phyloP scores from a whole-genome alignment of 163 green algal genomes.

The Scenedesmus sp. region DNA sequence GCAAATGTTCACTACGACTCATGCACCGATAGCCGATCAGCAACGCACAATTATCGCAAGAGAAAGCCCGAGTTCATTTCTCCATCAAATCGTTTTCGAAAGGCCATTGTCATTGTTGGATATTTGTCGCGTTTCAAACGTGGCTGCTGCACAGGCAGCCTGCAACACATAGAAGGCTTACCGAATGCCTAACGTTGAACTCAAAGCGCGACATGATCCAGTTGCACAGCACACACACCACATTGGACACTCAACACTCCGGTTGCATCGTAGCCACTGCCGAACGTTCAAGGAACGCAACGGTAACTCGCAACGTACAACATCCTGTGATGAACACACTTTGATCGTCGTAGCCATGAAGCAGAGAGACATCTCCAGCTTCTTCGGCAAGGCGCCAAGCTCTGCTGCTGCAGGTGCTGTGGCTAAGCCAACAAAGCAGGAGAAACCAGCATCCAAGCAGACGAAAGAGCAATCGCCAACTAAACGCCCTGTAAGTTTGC shows the following conservation, averaged over 20 bases:
- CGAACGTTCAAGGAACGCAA: not conserved
- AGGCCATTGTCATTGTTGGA: not conserved
- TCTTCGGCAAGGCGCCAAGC: slow-evolving; percentile 47
- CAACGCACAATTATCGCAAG: too few species aligned
- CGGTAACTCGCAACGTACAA: too few species aligned
- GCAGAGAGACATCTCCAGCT: slow-evolving; percentile 50
- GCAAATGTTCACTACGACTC: not conserved
- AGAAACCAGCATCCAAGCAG: slow-evolving; percentile 2
- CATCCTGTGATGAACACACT: not conserved
- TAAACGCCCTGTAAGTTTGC: not conserved
- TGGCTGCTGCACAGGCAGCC: not conserved
- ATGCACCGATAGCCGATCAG: not conserved
- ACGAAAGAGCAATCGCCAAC: not conserved
- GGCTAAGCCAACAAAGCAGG: not conserved
- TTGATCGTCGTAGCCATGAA: slow-evolving; percentile 24
- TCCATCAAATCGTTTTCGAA: too few species aligned
- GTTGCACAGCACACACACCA: not conserved
- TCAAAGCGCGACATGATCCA: not conserved
- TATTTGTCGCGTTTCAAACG: not conserved
- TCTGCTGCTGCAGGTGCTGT: not conserved
- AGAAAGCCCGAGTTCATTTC: too few species aligned
- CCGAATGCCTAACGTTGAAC: not conserved
- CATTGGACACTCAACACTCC: not conserved
- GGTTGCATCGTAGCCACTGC: not conserved
- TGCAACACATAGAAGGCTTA: not conserved